Evolutionary conservation across 1,284 basidiomycete genomes (phyloP).

Genomic region (Pseudozyma thailandica): DNA sequence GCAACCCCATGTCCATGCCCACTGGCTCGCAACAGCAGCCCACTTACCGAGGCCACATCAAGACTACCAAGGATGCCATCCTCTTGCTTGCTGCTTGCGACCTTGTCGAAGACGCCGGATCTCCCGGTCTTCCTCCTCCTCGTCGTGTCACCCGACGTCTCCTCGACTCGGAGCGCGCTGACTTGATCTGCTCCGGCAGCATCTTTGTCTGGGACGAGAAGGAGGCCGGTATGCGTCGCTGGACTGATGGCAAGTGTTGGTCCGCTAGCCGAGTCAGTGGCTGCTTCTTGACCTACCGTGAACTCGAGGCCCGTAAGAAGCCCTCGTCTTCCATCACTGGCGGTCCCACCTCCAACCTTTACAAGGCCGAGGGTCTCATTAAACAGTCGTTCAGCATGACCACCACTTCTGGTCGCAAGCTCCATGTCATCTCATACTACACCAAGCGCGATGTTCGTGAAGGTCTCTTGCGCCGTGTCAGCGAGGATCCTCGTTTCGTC

Average conservation of each 20-base stretch:
- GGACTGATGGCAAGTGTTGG: constrained; percentile 72
- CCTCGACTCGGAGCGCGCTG: constrained; percentile 63
- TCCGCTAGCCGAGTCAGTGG: constrained; percentile 71
- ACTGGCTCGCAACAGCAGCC: constrained; percentile 54
- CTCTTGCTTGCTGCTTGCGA: constrained; percentile 65
- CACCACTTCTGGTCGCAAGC: constrained; percentile 64
- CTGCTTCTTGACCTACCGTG: constrained; percentile 70
- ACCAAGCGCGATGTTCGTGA: constrained; percentile 63
- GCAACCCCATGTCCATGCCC: constrained; percentile 19
- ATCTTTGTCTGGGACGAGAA: constrained; percentile 68
- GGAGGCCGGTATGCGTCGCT: constrained; percentile 70
- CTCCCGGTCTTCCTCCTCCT: constrained; percentile 43
- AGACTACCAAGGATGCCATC: constrained; percentile 65
- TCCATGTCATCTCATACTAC: constrained; percentile 67
- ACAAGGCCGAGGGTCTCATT: constrained; percentile 67
- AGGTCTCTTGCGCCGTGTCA: constrained; percentile 58
- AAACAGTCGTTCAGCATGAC: constrained; percentile 68
- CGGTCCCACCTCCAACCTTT: constrained; percentile 60
- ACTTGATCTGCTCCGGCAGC: constrained; percentile 59
- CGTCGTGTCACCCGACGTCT: constrained; percentile 61
- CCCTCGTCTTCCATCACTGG: constrained; percentile 49
- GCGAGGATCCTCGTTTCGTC: constrained; percentile 64
- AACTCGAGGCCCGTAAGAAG: constrained; percentile 66
- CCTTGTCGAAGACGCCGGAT: constrained; percentile 38
- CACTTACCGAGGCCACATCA: constrained; percentile 64